Conservation (phyloP, 495 filamentous ascomycete genomes). For the Podospora australis region DNA sequence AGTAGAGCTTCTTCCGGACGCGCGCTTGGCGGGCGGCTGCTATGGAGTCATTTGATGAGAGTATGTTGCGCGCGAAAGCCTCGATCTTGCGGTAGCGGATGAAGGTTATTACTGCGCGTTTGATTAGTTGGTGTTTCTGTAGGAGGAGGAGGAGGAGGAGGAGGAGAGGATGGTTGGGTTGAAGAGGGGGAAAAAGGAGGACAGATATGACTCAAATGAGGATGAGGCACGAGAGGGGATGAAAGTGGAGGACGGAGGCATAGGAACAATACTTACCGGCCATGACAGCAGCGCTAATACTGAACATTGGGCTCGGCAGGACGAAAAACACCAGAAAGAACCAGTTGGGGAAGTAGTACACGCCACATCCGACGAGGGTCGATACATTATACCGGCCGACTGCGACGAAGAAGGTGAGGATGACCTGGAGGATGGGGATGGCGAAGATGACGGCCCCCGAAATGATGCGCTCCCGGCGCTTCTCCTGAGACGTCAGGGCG, state of each 20-base stretch:
- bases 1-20: constrained; percentile 69
- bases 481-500: constrained; percentile 44
- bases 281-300: constrained; percentile 57
- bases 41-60: constrained; percentile 44
- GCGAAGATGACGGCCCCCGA: constrained; percentile 65
- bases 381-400: constrained; percentile 65
- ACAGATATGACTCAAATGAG: background rate
- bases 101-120: constrained; percentile 53
- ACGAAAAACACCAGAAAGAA: constrained; percentile 57
- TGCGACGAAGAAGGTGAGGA: constrained; percentile 64
- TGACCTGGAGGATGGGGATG: constrained; percentile 58
- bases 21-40: constrained; percentile 45
- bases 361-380: constrained; percentile 66
- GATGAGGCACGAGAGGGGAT: constrained; percentile 12
- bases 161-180: no score
- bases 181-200: no score
- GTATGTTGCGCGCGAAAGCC: constrained; percentile 50
- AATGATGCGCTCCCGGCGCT: constrained; percentile 45
- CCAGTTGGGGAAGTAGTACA: constrained; percentile 63
- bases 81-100: constrained; percentile 63
- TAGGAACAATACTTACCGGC: constrained; percentile 53
- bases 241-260: background rate
- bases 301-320: constrained; percentile 62
- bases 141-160: no score
- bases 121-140: no score